phyloP scores from a whole-genome alignment of 177 flowering plant species.

The Tripterygium wilfordii region DNA sequence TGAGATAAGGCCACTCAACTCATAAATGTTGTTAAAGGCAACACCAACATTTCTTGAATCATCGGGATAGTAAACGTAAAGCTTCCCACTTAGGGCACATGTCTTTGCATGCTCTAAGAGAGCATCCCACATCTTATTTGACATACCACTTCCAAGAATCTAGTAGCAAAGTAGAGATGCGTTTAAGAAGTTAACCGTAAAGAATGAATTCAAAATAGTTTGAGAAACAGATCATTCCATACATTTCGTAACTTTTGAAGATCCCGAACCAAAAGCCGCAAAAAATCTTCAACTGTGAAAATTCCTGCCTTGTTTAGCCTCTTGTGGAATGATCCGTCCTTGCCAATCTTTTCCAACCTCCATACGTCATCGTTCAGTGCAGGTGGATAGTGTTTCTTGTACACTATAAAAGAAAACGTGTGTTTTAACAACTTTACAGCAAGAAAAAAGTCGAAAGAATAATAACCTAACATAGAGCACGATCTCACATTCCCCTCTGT shows the following conservation, averaged over 20 bases:
- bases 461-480: not conserved
- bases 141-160: conserved; percentile 52
- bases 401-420: conserved; percentile 23
- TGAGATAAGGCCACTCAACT: conserved; percentile 31
- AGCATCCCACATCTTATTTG: conserved; percentile 51
- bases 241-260: conserved; percentile 32
- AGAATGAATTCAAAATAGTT: too few species aligned
- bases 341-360: conserved; percentile 54
- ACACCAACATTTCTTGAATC: conserved; percentile 35
- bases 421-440: not conserved
- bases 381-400: conserved; percentile 53
- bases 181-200: conserved; percentile 2
- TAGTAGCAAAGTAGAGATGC: conserved; percentile 10
- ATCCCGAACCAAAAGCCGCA: conserved; percentile 38
- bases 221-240: conserved; percentile 11
- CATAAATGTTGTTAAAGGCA: conserved; percentile 37
- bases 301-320: conserved; percentile 27
- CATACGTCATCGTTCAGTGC: conserved; percentile 44
- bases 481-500: conserved; percentile 46
- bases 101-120: conserved; percentile 49
- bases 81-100: conserved; percentile 40
- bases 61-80: conserved; percentile 37
- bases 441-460: not conserved
- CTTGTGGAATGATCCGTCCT: conserved; percentile 53
- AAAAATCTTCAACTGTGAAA: conserved; percentile 38